Conservation (phyloP, 306 rosid genomes). For the Acacia crassicarpa region DNA sequence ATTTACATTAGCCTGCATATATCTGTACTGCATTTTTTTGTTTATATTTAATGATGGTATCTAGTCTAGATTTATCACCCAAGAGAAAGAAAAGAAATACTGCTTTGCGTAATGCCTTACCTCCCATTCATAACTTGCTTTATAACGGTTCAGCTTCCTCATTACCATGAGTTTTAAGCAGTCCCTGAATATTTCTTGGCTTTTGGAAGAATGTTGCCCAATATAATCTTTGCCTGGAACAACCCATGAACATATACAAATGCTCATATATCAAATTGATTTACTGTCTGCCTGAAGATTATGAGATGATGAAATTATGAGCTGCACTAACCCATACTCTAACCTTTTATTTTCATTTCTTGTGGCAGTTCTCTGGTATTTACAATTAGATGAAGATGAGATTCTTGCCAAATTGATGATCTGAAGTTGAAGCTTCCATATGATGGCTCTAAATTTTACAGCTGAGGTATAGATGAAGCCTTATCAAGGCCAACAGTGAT, state of each 20-base stretch:
- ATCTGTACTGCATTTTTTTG: background rate
- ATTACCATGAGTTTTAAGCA: background rate
- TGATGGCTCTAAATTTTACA: constrained; percentile 11
- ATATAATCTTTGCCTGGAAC: background rate
- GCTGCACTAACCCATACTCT: background rate
- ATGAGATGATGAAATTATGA: background rate
- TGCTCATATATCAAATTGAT: background rate
- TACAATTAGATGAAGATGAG: constrained; percentile 18
- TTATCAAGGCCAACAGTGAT: constrained; percentile 27
- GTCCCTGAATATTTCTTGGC: background rate
- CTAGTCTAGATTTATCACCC: background rate
- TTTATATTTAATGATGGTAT: background rate
- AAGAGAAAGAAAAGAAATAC: background rate
- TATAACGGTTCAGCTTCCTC: background rate
- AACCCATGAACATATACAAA: background rate
- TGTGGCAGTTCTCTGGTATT: constrained; percentile 19
- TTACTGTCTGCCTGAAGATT: background rate
- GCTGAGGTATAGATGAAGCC: constrained; percentile 20
- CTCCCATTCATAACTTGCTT: background rate
- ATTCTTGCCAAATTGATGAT: constrained; percentile 15
- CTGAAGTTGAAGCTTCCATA: constrained; percentile 32
- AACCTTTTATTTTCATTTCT: background rate
- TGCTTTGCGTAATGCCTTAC: background rate
- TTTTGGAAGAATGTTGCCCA: background rate
- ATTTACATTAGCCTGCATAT: background rate